Percentiles rank a stretch among this genome's conserved stretches.
Evolutionary conservation across 192 early-diverging fungal species (phyloP).

Genomic region (Umbelopsis sp.): DNA sequence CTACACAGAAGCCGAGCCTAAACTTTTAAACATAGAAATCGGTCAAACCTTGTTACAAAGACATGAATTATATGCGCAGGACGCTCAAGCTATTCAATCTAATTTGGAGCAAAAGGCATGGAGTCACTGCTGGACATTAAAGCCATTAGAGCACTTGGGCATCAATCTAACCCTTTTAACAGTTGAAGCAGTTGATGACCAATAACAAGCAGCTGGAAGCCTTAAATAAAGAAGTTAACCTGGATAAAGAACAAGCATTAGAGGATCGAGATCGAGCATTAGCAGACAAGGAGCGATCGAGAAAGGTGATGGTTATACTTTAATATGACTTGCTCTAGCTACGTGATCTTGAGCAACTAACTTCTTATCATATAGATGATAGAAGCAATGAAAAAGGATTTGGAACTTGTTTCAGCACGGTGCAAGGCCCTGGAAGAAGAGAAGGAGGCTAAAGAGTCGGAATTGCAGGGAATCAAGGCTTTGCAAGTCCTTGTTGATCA

Average conservation of each 20-base stretch:
- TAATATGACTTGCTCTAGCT: too few species aligned
- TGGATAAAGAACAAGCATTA: slow-evolving; percentile 24
- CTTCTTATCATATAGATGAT: neutral
- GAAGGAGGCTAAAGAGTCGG: slow-evolving; percentile 5
- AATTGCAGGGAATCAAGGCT: neutral
- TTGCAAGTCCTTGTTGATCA: slow-evolving; percentile 30
- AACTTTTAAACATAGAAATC: slow-evolving; percentile 36
- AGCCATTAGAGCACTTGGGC: neutral
- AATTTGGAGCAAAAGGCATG: slow-evolving; percentile 41
- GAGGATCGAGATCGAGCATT: neutral
- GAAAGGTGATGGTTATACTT: neutral
- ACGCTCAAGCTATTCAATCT: slow-evolving; percentile 30
- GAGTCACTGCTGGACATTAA: neutral
- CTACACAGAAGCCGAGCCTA: neutral
- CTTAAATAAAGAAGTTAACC: slow-evolving; percentile 40
- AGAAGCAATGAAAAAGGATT: slow-evolving; percentile 1
- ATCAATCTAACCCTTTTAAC: slow-evolving; percentile 11
- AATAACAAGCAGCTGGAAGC: slow-evolving; percentile 32
- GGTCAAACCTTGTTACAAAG: slow-evolving; percentile 46
- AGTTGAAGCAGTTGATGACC: slow-evolving; percentile 24
- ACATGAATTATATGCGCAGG: slow-evolving; percentile 40
- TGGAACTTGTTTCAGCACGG: neutral
- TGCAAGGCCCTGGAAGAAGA: slow-evolving; percentile 1
- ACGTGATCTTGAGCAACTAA: too few species aligned
- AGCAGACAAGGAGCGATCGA: neutral